Base-by-base conservation (phyloP, 306 rosid species). In the Sindora glabra region DNA sequence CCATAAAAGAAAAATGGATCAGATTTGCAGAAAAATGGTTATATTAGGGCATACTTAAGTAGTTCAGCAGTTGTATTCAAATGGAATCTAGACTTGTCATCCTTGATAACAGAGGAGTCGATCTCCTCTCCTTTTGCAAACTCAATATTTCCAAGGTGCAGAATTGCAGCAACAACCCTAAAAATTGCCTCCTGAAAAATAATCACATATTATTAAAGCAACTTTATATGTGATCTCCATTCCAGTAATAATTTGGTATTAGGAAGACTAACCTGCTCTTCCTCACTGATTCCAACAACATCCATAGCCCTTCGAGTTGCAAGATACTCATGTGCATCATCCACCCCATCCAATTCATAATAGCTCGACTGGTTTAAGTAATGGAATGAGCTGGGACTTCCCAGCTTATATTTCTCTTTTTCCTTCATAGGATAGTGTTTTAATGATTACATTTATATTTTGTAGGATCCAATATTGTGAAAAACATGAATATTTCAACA, bases 251-350 rank as follows among this genome's bases (percentile, higher is more conserved):
- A 30, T 10, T 48, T 38, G 61, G 48, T 71, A 36, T 13, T 41
- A 29, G 55, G 52, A 80, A 59, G 68, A 70, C 68, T 37, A n/a
- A 84, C 99, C 86, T 94, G 99, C 77, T 94, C 99, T 70, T 81
- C 95, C 61, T 94, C 97, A 52, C 91, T 86, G 83, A 94, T 94
- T 76, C 99, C 99, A 71, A 94, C 95, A 58, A 94, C 36, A 86
- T 94, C 99, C 99, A 94, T 94, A 39, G 99, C 99, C 77, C 99
- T 84, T 79, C 97, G 77, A 36, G 99, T 94, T 12, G 87, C 95
- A 67, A 87, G 87, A 86, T 94, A 94, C 80, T 94, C 99, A 5
- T 86, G 80, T 3, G 81, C 80, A 64, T 94, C 99, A 70, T 89
- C 85, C 69, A 94, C 80, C 55, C 99, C 99, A 82, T 89, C 99